Conservation (phyloP, 2,329 filamentous ascomycete species). For the Talaromyces funiculosus region DNA sequence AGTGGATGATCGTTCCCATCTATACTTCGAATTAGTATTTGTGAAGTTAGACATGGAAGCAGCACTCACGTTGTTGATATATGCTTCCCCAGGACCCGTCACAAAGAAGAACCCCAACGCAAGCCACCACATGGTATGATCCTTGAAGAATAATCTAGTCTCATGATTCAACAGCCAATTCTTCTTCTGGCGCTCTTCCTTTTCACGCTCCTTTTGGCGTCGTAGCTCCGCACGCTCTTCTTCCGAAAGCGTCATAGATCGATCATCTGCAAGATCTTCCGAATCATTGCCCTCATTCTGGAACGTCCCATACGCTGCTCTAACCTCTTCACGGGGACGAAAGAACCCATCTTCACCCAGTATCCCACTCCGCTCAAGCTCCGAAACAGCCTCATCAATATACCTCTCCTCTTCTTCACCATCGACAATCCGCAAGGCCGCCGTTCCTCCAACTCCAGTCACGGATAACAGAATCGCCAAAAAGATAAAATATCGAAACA, state of each 20-base stretch:
- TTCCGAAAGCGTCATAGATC: conserved; percentile 33
- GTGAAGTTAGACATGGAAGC: neutral
- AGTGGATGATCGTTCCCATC: conserved; percentile 86
- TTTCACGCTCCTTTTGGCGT: conserved; percentile 42
- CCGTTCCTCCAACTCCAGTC: conserved; percentile 67
- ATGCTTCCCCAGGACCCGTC: conserved; percentile 91
- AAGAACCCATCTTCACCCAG: conserved; percentile 68
- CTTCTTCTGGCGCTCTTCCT: conserved; percentile 67
- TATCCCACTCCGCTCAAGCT: conserved; percentile 82
- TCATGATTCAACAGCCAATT: conserved; percentile 87
- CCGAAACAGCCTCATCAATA: conserved; percentile 84
- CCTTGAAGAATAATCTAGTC: conserved; percentile 74
- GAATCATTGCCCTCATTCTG: conserved; percentile 33
- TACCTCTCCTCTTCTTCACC: conserved; percentile 65
- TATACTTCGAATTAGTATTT: conserved; percentile 15
- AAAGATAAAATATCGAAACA: conserved; percentile 85
- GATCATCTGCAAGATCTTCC: conserved; percentile 37
- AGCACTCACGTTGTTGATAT: conserved; percentile 72
- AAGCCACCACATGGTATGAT: conserved; percentile 94
- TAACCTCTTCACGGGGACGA: conserved; percentile 44
- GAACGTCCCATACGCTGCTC: conserved; percentile 42
- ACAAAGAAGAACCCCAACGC: conserved; percentile 87
- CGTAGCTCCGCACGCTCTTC: conserved; percentile 39
- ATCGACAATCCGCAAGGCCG: conserved; percentile 71
- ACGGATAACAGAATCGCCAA: conserved; percentile 64